Conservation (phyloP, 441 rosid species). For the Gossypium lobatum region DNA sequence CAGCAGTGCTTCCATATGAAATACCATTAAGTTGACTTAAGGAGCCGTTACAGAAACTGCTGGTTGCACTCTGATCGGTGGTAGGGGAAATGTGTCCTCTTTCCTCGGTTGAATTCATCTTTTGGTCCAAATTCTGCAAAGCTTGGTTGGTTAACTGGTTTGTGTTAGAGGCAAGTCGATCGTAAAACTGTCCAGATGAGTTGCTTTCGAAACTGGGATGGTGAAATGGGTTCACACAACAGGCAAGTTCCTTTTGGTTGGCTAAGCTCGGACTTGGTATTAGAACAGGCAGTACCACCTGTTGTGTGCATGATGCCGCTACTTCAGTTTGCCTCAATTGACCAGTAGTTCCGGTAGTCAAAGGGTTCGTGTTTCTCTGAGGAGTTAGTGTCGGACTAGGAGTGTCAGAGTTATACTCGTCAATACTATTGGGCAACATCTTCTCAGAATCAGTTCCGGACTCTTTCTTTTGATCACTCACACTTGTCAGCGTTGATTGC, state of each 20-base stretch:
- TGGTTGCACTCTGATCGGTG: constrained; percentile 56
- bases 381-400: constrained; percentile 34
- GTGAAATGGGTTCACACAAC: constrained; percentile 25
- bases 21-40: constrained; percentile 32
- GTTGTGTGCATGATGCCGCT: constrained; percentile 34
- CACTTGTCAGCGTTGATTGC: constrained; percentile 25
- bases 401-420: constrained; percentile 25
- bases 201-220: constrained; percentile 24
- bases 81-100: constrained; percentile 42
- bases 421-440: constrained; percentile 17
- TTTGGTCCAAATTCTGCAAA: constrained; percentile 27
- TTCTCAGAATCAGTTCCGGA: constrained; percentile 26
- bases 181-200: too few relatives aligned
- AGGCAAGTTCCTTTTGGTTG: too few relatives aligned
- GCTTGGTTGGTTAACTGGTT: constrained; percentile 28
- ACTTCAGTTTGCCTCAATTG: constrained; percentile 35
- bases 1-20: constrained; percentile 43
- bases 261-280: constrained; percentile 17
- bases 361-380: constrained; percentile 37
- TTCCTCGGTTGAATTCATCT: constrained; percentile 37
- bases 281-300: constrained; percentile 32
- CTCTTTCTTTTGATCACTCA: constrained; percentile 34
- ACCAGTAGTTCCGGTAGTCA: constrained; percentile 24
- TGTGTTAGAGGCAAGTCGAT: not conserved
- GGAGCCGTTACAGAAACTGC: constrained; percentile 53